Base-by-base conservation (phyloP, 768 basidiomycete species). In the Mycena filopes region DNA sequence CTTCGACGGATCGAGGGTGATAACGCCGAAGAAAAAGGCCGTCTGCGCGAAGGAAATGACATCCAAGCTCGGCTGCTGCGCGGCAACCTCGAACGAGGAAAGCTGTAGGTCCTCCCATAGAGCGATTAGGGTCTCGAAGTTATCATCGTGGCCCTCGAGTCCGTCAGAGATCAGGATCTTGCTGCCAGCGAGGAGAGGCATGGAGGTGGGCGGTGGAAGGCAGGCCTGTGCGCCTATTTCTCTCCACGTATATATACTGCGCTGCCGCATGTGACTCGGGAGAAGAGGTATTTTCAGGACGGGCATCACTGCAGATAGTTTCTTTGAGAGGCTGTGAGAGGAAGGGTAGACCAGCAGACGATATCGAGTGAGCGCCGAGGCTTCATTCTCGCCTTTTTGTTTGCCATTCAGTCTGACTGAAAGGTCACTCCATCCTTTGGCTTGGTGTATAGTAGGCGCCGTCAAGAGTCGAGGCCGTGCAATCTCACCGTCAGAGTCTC, bases 81-180 rank as follows among this genome's bases (percentile, higher is more conserved):
- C 36, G 4, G 36, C 76, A 7, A 77, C 70, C 46, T 86, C 86
- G 7, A 82, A 74, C 2, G 82, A 78, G 43, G 72, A 71, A 16
- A 78, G 70, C 63, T 84, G 84, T 41, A 86, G 75, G 48, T 82
- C 69, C 40, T 80, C 80, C 67, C 79, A 85, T 31, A 80, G 75
- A 2, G 50, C 26, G 23, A 58, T 36, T 26, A 85, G 72, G 1
- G 65, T 18, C 31, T 84, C 82, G 23, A 83, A 61, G 38, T 79
- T 62, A 8, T 78, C 77, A 57, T 84, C 83, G 41, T 78, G 80
- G 8, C 76, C 82, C 1, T 69, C 58, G 18, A 84, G 73, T 21
- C 81, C 79, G 21, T 59, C 47, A 0, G 74, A 75, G 29, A 81
- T 57, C 20, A 63, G 58, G 31, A 79, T 64, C 16, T 66, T 38